phyloP scores from a whole-genome alignment of 1,139 yeast genomes.

The Scheffersomyces quercinus region DNA sequence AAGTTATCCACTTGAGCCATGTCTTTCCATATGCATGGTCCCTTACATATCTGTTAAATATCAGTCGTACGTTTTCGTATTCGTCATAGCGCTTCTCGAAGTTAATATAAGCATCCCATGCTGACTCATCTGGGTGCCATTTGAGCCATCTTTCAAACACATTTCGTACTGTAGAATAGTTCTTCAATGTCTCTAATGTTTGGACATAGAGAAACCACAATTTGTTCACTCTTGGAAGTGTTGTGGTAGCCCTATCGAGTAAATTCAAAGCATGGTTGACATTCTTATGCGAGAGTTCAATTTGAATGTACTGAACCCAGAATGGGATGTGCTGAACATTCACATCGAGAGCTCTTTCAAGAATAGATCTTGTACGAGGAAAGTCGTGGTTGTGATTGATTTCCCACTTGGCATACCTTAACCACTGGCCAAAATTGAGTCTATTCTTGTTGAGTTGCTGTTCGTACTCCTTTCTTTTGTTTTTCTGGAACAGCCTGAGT shows the following conservation, averaged over 20 bases:
- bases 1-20: constrained; percentile 58
- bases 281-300: constrained; percentile 71
- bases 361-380: constrained; percentile 75
- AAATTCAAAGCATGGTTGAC: constrained; percentile 88
- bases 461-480: constrained; percentile 81
- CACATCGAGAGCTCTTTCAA: constrained; percentile 84
- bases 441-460: constrained; percentile 82
- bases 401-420: constrained; percentile 90
- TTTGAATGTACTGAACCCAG: constrained; percentile 83
- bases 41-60: constrained; percentile 58
- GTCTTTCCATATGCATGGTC: constrained; percentile 54
- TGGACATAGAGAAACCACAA: constrained; percentile 83
- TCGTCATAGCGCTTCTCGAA: constrained; percentile 73
- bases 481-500: constrained; percentile 68
- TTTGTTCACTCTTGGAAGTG: constrained; percentile 78
- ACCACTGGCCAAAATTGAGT: constrained; percentile 84
- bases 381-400: constrained; percentile 71
- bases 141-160: constrained; percentile 80
- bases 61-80: constrained; percentile 53
- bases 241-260: constrained; percentile 72
- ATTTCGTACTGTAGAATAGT: constrained; percentile 59
- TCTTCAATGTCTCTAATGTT: constrained; percentile 77
- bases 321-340: constrained; percentile 73
- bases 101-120: constrained; percentile 75
- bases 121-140: constrained; percentile 66